These are phyloP conservation scores for Lyophyllum shimeji DNA, from an alignment of 768 basidiomycete species.

Conservation along the genomic window DNA sequence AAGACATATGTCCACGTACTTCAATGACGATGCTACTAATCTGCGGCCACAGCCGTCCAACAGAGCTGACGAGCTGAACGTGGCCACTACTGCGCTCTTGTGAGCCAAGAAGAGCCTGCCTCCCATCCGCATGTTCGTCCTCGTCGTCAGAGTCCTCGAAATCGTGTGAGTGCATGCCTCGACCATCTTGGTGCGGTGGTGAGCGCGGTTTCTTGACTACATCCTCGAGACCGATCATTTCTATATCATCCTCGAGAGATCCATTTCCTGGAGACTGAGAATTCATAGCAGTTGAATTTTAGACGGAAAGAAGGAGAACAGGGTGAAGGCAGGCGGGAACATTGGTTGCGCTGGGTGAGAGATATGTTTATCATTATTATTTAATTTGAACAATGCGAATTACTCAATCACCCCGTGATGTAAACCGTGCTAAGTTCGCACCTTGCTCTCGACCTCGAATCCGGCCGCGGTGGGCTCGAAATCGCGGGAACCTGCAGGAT, in stretches of 20 bases:
- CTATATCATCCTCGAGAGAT: constrained; percentile 32
- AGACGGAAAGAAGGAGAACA: background rate
- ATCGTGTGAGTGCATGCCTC: constrained; percentile 16
- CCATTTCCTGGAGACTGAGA: constrained; percentile 30
- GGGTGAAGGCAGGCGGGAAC: background rate
- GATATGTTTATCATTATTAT: constrained; percentile 12
- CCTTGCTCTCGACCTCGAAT: constrained; percentile 37
- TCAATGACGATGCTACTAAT: constrained; percentile 66
- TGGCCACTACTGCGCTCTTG: constrained; percentile 25
- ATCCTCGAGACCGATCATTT: constrained; percentile 32
- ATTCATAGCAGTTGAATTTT: constrained; percentile 15
- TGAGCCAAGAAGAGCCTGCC: constrained; percentile 43
- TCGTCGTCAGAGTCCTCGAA: constrained; percentile 36
- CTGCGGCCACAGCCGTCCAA: constrained; percentile 47
- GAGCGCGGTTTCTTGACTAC: constrained; percentile 11
- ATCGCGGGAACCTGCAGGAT: constrained; percentile 16
- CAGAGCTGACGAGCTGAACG: constrained; percentile 19
- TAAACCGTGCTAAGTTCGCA: constrained; percentile 30
- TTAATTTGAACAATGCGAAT: constrained; percentile 9
- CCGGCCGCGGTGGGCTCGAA: constrained; percentile 20
- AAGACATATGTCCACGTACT: constrained; percentile 40
- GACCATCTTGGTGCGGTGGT: background rate
- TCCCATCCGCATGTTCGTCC: constrained; percentile 36
- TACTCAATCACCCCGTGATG: constrained; percentile 20
- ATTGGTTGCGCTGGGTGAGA: background rate